Base-by-base conservation (phyloP, 2,329 filamentous ascomycete species). In the Penicillium sp. region DNA sequence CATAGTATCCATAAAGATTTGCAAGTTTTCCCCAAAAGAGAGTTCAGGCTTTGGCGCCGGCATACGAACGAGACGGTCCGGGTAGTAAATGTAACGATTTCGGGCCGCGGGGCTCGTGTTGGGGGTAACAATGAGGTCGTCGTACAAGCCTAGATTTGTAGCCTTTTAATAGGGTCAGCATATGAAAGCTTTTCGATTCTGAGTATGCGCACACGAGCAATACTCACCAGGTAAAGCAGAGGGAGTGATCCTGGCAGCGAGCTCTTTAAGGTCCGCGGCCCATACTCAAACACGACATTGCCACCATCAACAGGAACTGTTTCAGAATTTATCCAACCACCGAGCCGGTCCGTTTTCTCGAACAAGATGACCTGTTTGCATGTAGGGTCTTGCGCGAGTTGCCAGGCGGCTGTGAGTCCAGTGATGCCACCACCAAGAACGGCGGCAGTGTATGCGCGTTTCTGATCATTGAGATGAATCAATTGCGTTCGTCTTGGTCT, bases 81-180 rank as follows among this genome's bases (percentile, higher is more conserved):
- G 87, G 62, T 94, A 95, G 76, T 93, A 96, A 52, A 97, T 75
- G 68, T 84, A 96, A 54, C 89, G 85, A 63, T 84, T 84, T 48
- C 66, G 68, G 9, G 81, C 74, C 46, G 76, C 75, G 45, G 77
- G 70, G 5, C 77, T 75, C 28, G 64, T 65, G 37, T 70, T 77
- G 4, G 68, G 68, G 40, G 75, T 82, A 60, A 72, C 72, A 45
- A 82, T 66, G 29, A 88, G 64, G 51, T 84, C 72, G 47, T 80
- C 66, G 41, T 72, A 58, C 34, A 88, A 63, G 21, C 73, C 74
- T 32, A 88, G 69, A 32, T 79, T 75, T 53, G 75, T 66, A 48
- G 85, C 69, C 83, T 86, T 60, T 53, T 35, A 57, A 39, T 56
- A 39, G 61, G 34, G 32, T 57, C 21, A 53, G 49, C 17, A 45